These are phyloP conservation scores for Henckelia pumila DNA, from an alignment of 257 asterid genomes.

Conservation along the genomic window DNA sequence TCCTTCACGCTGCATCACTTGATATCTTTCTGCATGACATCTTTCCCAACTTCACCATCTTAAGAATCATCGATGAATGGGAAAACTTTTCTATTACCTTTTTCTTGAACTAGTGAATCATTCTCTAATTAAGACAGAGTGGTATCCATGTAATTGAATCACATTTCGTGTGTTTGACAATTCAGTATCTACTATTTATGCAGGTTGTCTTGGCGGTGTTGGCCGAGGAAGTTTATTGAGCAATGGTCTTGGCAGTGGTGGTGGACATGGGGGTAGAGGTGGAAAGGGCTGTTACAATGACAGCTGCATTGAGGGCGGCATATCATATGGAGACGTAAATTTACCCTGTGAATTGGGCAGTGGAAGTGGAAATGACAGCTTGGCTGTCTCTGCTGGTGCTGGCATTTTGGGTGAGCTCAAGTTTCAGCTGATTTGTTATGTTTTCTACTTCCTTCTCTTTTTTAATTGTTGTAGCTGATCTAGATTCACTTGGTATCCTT, in stretches of 20 bases:
- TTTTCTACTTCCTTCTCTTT: slow-evolving; percentile 9
- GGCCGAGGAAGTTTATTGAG: slow-evolving; percentile 68
- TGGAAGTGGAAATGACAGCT: slow-evolving; percentile 93
- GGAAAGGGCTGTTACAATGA: slow-evolving; percentile 77
- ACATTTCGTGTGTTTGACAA: slow-evolving; percentile 17
- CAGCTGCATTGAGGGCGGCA: slow-evolving; percentile 80
- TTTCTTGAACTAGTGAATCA: slow-evolving; percentile 17
- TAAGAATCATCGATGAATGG: slow-evolving; percentile 1
- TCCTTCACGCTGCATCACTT: not conserved
- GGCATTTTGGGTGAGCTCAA: slow-evolving; percentile 77
- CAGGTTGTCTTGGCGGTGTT: slow-evolving; percentile 92
- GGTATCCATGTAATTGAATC: slow-evolving; percentile 5
- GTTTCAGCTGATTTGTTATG: slow-evolving; percentile 23
- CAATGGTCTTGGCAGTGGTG: slow-evolving; percentile 87
- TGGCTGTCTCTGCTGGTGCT: slow-evolving; percentile 80
- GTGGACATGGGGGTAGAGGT: slow-evolving; percentile 97
- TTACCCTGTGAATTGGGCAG: slow-evolving; percentile 98
- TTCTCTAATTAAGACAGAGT: not conserved
- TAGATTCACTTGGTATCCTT: slow-evolving; percentile 1
- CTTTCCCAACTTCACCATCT: not conserved
- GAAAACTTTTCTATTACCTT: slow-evolving; percentile 7
- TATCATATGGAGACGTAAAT: slow-evolving; percentile 68
- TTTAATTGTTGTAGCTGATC: slow-evolving; percentile 13
- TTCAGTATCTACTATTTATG: slow-evolving; percentile 22
- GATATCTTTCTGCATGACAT: not conserved